Evolutionary conservation across 495 filamentous ascomycete species (phyloP).

Genomic region (Trypethelium eluteriae): DNA sequence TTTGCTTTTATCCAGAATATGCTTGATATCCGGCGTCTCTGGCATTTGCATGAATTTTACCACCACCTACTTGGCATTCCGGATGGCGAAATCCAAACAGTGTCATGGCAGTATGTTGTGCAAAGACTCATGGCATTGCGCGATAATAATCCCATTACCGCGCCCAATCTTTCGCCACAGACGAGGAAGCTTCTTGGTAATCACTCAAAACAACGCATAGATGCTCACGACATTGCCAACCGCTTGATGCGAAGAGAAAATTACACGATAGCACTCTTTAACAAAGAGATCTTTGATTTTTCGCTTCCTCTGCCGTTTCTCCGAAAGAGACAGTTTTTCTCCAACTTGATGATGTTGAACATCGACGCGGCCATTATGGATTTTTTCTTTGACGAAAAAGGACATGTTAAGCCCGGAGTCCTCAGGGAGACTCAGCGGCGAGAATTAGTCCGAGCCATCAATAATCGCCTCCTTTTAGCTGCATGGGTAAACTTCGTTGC

Average conservation of each 20-base stretch:
- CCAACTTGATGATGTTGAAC: constrained; percentile 78
- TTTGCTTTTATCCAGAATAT: constrained; percentile 67
- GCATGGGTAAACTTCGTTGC: constrained; percentile 80
- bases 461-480: constrained; percentile 67
- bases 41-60: constrained; percentile 83
- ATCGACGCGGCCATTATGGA: constrained; percentile 83
- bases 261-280: constrained; percentile 90
- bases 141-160: constrained; percentile 79
- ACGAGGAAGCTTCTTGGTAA: constrained; percentile 64
- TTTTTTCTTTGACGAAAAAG: constrained; percentile 82
- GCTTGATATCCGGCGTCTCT: constrained; percentile 65
- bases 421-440: constrained; percentile 73
- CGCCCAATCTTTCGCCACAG: constrained; percentile 52
- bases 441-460: constrained; percentile 66
- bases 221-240: constrained; percentile 95
- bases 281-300: constrained; percentile 88
- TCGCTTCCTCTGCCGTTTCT: constrained; percentile 80
- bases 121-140: constrained; percentile 77
- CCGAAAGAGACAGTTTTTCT: constrained; percentile 67
- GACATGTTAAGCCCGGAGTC: constrained; percentile 74
- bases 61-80: constrained; percentile 75
- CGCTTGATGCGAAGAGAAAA: constrained; percentile 94
- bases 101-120: constrained; percentile 93
- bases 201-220: constrained; percentile 89
- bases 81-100: constrained; percentile 88